These are phyloP conservation scores for Drosera capensis DNA, from an alignment of 148 eudicot species.

Conservation along the genomic window DNA sequence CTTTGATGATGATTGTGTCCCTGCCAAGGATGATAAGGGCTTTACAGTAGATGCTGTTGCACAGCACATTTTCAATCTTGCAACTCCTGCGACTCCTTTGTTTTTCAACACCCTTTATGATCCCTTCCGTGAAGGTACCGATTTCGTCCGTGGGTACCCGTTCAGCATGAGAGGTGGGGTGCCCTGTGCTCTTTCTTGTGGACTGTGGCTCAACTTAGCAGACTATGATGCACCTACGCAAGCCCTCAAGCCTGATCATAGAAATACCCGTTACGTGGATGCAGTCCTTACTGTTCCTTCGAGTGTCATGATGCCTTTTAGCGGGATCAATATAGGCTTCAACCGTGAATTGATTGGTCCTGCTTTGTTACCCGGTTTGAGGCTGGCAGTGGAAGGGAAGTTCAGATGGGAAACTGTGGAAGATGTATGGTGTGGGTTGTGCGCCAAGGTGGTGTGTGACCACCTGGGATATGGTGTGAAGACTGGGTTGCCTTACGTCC, in stretches of 20 bases:
- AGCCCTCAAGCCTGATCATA: slow-evolving; percentile 61
- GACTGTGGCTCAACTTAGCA: slow-evolving; percentile 84
- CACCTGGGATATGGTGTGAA: slow-evolving; percentile 76
- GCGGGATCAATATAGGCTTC: slow-evolving; percentile 73
- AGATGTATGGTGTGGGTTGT: slow-evolving; percentile 83
- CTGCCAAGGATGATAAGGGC: slow-evolving; percentile 69
- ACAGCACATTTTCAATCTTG: slow-evolving; percentile 71
- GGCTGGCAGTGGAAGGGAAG: slow-evolving; percentile 65
- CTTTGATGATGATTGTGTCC: slow-evolving; percentile 74
- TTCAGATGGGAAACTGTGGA: slow-evolving; percentile 90
- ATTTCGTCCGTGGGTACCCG: slow-evolving; percentile 95
- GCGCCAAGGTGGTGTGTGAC: slow-evolving; percentile 64
- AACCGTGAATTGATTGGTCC: slow-evolving; percentile 75
- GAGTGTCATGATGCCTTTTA: slow-evolving; percentile 60
- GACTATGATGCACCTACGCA: slow-evolving; percentile 96
- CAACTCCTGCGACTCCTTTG: slow-evolving; percentile 82
- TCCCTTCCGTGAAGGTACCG: slow-evolving; percentile 70
- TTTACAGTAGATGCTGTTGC: slow-evolving; percentile 38
- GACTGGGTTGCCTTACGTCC: slow-evolving; percentile 79
- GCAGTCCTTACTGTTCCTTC: slow-evolving; percentile 76
- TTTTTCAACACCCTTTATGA: slow-evolving; percentile 94
- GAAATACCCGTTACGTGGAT: slow-evolving; percentile 68
- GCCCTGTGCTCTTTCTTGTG: slow-evolving; percentile 73
- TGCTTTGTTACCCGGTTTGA: slow-evolving; percentile 66
- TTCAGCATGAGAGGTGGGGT: slow-evolving; percentile 75